These are phyloP conservation scores for Pholiota molesta DNA, from an alignment of 768 basidiomycete species.

Conservation along the genomic window DNA sequence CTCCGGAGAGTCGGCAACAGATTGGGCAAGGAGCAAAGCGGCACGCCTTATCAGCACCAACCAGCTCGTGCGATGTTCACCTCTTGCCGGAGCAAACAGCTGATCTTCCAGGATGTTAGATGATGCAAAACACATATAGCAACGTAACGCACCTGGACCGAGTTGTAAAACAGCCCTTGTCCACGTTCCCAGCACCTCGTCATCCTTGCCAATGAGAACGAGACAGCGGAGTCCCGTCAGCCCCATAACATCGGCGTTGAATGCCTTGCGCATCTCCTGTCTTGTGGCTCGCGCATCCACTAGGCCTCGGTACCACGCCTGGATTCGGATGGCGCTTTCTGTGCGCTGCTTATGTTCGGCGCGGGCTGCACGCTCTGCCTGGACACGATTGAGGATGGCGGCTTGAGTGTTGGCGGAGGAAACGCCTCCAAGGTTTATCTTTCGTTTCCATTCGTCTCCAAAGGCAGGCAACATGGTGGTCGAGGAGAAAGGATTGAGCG, in stretches of 20 bases:
- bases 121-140: not conserved
- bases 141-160: conserved; percentile 33
- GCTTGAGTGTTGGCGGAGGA: conserved; percentile 50
- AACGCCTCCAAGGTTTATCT: conserved; percentile 81
- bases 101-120: conserved; percentile 31
- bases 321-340: too few relatives aligned
- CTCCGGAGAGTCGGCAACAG: too few relatives aligned
- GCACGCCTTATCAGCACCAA: conserved; percentile 57
- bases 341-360: too few relatives aligned
- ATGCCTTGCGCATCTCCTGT: too few relatives aligned
- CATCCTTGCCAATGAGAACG: conserved; percentile 60
- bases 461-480: conserved; percentile 16
- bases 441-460: conserved; percentile 48
- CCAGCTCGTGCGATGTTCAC: conserved; percentile 52
- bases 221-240: conserved; percentile 66
- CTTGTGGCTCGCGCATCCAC: too few relatives aligned
- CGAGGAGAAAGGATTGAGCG: not conserved
- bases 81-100: conserved; percentile 41
- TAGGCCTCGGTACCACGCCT: too few relatives aligned
- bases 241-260: conserved; percentile 51
- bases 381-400: conserved; percentile 55
- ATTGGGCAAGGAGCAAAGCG: too few relatives aligned
- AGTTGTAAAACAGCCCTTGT: conserved; percentile 35
- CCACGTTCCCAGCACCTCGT: conserved; percentile 51
- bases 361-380: conserved; percentile 50